Evolutionary conservation across 2,329 filamentous ascomycete genomes (phyloP), one percentile per base, ranked within the genome.

Genomic region (Aspergillus uvarum): DNA sequence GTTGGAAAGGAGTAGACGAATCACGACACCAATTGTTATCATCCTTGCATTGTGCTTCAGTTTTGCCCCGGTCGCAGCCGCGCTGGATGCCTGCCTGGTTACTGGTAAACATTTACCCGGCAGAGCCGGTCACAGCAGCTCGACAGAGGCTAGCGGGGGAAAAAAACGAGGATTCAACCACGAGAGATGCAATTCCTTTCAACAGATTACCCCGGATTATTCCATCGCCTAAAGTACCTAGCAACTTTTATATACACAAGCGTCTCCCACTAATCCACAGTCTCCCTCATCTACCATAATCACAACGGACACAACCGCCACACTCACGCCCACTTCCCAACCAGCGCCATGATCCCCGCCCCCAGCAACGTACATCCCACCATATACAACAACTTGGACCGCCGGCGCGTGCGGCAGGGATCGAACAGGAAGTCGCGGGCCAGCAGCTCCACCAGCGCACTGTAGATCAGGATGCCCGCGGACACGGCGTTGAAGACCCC

Each of bases 261-360:
- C 22, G 3, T 22, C 2, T 22, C 22, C 22, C 22, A 19, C 38
- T 3, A 1, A 6, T 3, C 38, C 14, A 6, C 16, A n/a, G 32
- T 5, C 5, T 0, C 11, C 11, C 32, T 12, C 32, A 1, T 16
- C 14, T 16, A 19, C 5, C n/a, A 44, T 16, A 44, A 19, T 44
- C 5, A 2, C 12, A 12, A 4, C 32, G 5, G 12, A 35, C 32
- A 16, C 32, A 10, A 3, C 26, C 7, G 7, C 14, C 38, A n/a
- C 16, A 8, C n/a, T 32, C 22, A 80, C 26, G 80, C 80, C 81
- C 81, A 83, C 64, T 82, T 82, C 5, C 81, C 81, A 11, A 83
- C 67, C 60, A 83, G 59, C 10, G 80, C 80, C 81, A 83, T 83
- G n/a, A 82, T 49, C 1, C 71, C 76, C 4, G 75, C 70, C 5